Percentiles rank a stretch among this genome's conserved stretches.
These are phyloP conservation scores for Eimeria maxima DNA, from an alignment of 169 alveolate species.

Conservation along the genomic window DNA sequence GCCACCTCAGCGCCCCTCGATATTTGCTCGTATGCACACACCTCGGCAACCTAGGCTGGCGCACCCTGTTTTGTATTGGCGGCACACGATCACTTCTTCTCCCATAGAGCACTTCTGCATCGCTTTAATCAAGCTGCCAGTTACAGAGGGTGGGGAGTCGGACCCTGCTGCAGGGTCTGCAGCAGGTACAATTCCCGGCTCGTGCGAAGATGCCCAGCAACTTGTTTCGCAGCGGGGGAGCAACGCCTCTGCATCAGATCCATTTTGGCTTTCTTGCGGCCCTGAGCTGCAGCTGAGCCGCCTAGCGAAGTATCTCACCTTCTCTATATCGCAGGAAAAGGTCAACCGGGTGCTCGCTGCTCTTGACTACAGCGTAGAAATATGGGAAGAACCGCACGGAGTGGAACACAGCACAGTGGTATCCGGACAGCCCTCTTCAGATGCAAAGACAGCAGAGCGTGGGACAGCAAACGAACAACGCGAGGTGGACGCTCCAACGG, in stretches of 20 bases:
- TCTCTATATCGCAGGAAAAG: constrained; percentile 36
- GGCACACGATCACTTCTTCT: constrained; percentile 24
- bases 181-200: background rate
- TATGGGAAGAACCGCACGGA: constrained; percentile 57
- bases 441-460: background rate
- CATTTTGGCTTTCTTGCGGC: constrained; percentile 50
- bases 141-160: background rate
- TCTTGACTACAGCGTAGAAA: constrained; percentile 60
- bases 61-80: constrained; percentile 47
- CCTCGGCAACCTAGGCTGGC: background rate
- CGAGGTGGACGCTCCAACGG: background rate
- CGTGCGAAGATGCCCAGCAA: constrained; percentile 64
- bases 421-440: background rate
- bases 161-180: background rate
- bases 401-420: background rate
- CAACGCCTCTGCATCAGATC: background rate
- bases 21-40: background rate
- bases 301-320: constrained; percentile 18
- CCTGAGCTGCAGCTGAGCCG: constrained; percentile 63
- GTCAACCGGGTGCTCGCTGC: constrained; percentile 26
- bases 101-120: constrained; percentile 33
- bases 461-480: background rate
- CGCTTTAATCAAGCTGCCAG: constrained; percentile 48
- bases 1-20: background rate
- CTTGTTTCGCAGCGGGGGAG: background rate